A percentile compares a stretch with the other conserved stretches of the same genome.
These are phyloP conservation scores for Tolypocladium album DNA, from an alignment of 2,329 filamentous ascomycete genomes.

Conservation along the genomic window DNA sequence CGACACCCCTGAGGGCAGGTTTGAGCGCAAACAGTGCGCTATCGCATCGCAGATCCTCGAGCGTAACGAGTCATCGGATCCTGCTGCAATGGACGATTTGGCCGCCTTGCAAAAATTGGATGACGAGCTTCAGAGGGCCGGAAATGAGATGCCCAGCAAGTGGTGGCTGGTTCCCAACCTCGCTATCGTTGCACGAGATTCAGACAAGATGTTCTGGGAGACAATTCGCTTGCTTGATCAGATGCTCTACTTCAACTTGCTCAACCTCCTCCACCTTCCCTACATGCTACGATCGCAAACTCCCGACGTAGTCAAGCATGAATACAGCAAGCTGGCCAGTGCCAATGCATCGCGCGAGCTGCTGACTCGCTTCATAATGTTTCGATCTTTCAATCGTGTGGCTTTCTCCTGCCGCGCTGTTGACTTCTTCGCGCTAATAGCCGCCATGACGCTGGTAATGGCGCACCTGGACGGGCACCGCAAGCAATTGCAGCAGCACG, in stretches of 20 bases:
- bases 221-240: slow-evolving; percentile 15
- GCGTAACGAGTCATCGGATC: slow-evolving; percentile 15
- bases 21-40: slow-evolving; percentile 11
- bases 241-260: slow-evolving; percentile 24
- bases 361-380: slow-evolving; percentile 18
- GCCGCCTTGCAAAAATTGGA: slow-evolving; percentile 8
- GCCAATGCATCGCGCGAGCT: not conserved
- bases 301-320: not conserved
- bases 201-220: slow-evolving; percentile 16
- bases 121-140: slow-evolving; percentile 17
- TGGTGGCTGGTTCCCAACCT: slow-evolving; percentile 24
- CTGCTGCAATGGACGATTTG: not conserved
- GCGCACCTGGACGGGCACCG: slow-evolving; percentile 22
- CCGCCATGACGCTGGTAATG: slow-evolving; percentile 24
- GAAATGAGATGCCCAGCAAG: slow-evolving; percentile 17
- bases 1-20: slow-evolving; percentile 14
- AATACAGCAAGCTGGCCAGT: not conserved
- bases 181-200: slow-evolving; percentile 2
- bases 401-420: slow-evolving; percentile 20
- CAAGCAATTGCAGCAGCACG: not conserved
- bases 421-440: slow-evolving; percentile 27
- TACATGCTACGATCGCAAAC: slow-evolving; percentile 17
- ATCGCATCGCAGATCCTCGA: not conserved
- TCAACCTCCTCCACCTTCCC: slow-evolving; percentile 28
- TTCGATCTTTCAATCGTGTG: slow-evolving; percentile 18